Conservation (phyloP, 2,329 filamentous ascomycete species). For the Lasiodiplodia hormozganensis region DNA sequence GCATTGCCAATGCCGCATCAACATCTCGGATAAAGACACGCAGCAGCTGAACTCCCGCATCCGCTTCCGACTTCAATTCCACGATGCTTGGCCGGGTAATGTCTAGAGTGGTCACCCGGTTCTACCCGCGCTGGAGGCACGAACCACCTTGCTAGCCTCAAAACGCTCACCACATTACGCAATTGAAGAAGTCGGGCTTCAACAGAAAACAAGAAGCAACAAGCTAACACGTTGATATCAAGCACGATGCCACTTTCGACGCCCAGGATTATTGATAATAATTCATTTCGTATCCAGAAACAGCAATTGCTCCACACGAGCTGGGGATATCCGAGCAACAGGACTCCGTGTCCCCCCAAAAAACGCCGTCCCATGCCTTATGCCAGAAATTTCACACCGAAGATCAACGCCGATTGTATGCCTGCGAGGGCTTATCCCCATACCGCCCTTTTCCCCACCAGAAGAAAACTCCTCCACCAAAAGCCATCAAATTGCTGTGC, state of each 20-base stretch:
- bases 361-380: background rate
- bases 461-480: background rate
- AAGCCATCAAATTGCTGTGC: no score
- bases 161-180: background rate
- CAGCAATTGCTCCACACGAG: conserved; percentile 12
- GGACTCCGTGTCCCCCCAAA: background rate
- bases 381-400: background rate
- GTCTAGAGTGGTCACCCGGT: conserved; percentile 6
- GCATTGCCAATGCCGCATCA: background rate
- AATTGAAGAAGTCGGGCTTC: background rate
- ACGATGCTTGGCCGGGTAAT: conserved; percentile 12
- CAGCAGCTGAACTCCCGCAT: background rate
- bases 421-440: no score
- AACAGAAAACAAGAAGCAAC: background rate
- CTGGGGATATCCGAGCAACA: conserved; percentile 21
- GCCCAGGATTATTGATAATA: background rate
- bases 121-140: conserved; percentile 8
- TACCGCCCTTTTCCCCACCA: background rate
- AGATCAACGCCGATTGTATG: no score
- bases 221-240: background rate
- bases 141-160: background rate
- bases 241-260: background rate
- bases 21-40: conserved; percentile 1
- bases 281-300: background rate
- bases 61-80: background rate